phyloP scores from a whole-genome alignment of 1,284 basidiomycete species.

The Apiotrichum brassicae region DNA sequence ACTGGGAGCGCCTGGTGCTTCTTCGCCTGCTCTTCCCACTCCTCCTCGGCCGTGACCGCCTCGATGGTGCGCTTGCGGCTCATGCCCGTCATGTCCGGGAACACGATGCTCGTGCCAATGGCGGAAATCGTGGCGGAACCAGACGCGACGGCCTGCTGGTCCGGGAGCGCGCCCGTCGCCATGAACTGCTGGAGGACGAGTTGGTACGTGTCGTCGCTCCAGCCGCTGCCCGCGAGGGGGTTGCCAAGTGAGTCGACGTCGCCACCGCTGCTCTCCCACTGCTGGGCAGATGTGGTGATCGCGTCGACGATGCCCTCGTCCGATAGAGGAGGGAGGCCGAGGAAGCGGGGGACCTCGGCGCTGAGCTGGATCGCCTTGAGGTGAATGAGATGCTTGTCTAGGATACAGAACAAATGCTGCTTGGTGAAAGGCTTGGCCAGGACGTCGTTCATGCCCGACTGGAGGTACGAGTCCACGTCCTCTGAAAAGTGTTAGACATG shows the following conservation, averaged over 20 bases:
- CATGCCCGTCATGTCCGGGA: constrained; percentile 16
- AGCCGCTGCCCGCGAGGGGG: constrained; percentile 41
- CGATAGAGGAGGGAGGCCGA: constrained; percentile 65
- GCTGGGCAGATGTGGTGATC: constrained; percentile 31
- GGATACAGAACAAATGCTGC: constrained; percentile 79
- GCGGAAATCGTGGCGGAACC: constrained; percentile 2
- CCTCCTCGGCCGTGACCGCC: constrained; percentile 22
- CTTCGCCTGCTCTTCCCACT: constrained; percentile 20
- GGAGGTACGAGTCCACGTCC: constrained; percentile 39
- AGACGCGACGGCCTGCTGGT: constrained; percentile 10
- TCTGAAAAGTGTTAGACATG: too few relatives aligned
- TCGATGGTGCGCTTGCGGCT: constrained; percentile 36
- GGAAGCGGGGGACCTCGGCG: constrained; percentile 57
- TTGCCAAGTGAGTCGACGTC: constrained; percentile 27
- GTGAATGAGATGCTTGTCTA: constrained; percentile 94
- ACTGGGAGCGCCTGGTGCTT: constrained; percentile 5
- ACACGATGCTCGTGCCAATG: constrained; percentile 34
- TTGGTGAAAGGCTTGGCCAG: constrained; percentile 96
- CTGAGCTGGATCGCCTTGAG: constrained; percentile 83
- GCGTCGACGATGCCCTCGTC: constrained; percentile 56
- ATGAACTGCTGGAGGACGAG: constrained; percentile 37
- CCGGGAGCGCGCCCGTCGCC: constrained; percentile 27
- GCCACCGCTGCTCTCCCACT: constrained; percentile 10
- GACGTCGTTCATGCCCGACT: constrained; percentile 85
- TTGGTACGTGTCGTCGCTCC: constrained; percentile 42